Evolutionary conservation across 192 early-diverging fungal species (phyloP), one percentile per base, ranked within the genome.

Genomic region (Paraglomus brasilianum): DNA sequence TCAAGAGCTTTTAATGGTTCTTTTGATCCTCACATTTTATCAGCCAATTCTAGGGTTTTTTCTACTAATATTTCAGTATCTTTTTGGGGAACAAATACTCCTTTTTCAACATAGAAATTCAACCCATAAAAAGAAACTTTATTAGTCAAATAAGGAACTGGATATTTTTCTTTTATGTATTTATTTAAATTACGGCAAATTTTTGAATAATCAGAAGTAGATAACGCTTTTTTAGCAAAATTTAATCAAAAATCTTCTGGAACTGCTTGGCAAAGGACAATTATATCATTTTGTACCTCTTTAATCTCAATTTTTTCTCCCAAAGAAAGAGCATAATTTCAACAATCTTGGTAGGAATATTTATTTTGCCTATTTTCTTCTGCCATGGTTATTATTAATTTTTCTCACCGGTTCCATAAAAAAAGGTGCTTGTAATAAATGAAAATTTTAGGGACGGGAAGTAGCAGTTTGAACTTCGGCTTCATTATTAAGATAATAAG

Each of bases 111-210:
- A 7, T 30, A 21, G 14, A 56, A 56, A 56, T 5, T 0, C 9
- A 56, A 22, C 0, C 53, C 53, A 56, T 56, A 56, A 30, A 56
- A 56, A 56, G 17, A 22, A 21, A 56, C 53, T 21, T 56, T 14
- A 56, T 56, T 56, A 56, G 19, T 21, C 39, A 56, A 56, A 56
- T 56, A 56, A 56, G 53, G 53, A 56, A 56, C 53, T 0, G 53
- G 53, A 56, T 56, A 56, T 22, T 38, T 7, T 56, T 56, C 19
- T 56, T 56, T 56, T 5, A 56, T 1, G 24, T 56, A 3, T 14
- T 4, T 56, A 24, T 5, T 14, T 56, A 56, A 56, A n/a, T 21
- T 30, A 5, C 4, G 53, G 22, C 53, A 56, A 21, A 56, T 56
- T 30, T 30, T 1, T 5, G 19, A 22, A 56, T 56, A 56, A n/a